Evolutionary conservation across 768 basidiomycete species (phyloP).

Genomic region (Mycena venus): DNA sequence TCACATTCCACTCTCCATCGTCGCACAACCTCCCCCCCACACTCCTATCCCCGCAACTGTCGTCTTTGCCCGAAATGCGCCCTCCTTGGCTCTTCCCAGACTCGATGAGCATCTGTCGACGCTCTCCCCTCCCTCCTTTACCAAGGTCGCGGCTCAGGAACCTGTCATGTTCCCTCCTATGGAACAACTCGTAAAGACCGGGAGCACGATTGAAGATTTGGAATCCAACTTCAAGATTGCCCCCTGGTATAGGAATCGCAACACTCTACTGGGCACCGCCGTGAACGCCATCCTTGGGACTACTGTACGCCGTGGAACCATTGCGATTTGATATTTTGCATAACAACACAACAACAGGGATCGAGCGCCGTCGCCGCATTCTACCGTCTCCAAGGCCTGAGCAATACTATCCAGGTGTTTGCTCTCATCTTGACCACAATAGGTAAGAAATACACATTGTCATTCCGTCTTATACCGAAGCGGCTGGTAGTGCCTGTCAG

Average conservation of each 20-base stretch:
- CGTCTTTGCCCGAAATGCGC: constrained; percentile 71
- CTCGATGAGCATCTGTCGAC: constrained; percentile 71
- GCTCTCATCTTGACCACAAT: constrained; percentile 78
- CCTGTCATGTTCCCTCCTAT: constrained; percentile 73
- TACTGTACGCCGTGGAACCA: constrained; percentile 52
- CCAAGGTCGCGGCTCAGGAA: constrained; percentile 37
- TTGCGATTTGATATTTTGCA: background rate
- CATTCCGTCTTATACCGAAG: constrained; percentile 8
- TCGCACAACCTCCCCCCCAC: constrained; percentile 42
- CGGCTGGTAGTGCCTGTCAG: constrained; percentile 51
- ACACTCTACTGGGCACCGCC: constrained; percentile 61
- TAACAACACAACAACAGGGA: constrained; percentile 56
- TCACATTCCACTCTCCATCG: background rate
- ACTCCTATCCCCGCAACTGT: constrained; percentile 66
- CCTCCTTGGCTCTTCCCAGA: constrained; percentile 70
- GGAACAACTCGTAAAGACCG: constrained; percentile 63
- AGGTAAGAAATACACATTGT: constrained; percentile 50
- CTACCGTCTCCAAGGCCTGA: constrained; percentile 78
- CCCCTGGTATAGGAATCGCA: constrained; percentile 70
- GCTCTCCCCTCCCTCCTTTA: constrained; percentile 60
- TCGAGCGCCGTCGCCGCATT: constrained; percentile 77
- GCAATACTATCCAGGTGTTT: constrained; percentile 79
- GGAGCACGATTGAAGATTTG: constrained; percentile 68
- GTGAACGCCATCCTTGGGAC: constrained; percentile 65
- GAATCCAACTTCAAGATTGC: constrained; percentile 64